Conservation (phyloP, 2,329 filamentous ascomycete species). For the Aspergillaceae sp. region DNA sequence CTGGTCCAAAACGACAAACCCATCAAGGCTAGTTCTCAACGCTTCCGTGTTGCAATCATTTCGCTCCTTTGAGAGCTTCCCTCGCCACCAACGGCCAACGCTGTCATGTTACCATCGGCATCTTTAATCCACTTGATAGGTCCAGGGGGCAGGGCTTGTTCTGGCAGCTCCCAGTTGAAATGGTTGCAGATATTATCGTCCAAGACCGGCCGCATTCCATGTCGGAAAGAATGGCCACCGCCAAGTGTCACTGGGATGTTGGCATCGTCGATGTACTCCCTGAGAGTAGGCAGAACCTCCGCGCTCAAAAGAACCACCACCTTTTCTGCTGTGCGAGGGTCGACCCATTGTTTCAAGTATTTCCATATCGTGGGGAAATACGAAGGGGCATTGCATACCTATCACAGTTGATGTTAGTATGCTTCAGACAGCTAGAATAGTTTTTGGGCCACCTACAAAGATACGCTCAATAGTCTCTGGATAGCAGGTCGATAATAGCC, state of each 20-base stretch:
- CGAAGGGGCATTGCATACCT: conserved; percentile 19
- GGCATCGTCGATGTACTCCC: conserved; percentile 8
- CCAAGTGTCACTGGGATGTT: conserved; percentile 15
- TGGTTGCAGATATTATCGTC: conserved; percentile 6
- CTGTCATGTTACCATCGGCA: not conserved
- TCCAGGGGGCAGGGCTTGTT: conserved; percentile 7
- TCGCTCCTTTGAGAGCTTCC: too few relatives aligned
- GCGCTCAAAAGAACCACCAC: conserved; percentile 10
- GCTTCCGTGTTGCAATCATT: too few relatives aligned
- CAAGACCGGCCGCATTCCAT: conserved; percentile 14
- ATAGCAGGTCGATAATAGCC: conserved; percentile 18
- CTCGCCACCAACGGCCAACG: too few relatives aligned
- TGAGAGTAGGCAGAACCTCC: conserved; percentile 10
- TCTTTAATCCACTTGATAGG: conserved; percentile 15
- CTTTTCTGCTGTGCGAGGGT: conserved; percentile 18
- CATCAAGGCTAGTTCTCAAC: too few relatives aligned
- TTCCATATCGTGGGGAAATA: conserved; percentile 18
- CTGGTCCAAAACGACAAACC: too few relatives aligned
- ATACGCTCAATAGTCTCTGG: conserved; percentile 17
- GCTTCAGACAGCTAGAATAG: too few relatives aligned
- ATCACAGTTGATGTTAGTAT: not conserved
- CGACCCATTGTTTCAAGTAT: conserved; percentile 16
- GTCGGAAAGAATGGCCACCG: conserved; percentile 10
- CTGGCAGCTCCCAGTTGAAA: conserved; percentile 3
- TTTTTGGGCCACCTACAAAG: conserved; percentile 7